phyloP scores from a whole-genome alignment of 192 early-diverging fungal genomes.

The Paraglomus brasilianum region DNA sequence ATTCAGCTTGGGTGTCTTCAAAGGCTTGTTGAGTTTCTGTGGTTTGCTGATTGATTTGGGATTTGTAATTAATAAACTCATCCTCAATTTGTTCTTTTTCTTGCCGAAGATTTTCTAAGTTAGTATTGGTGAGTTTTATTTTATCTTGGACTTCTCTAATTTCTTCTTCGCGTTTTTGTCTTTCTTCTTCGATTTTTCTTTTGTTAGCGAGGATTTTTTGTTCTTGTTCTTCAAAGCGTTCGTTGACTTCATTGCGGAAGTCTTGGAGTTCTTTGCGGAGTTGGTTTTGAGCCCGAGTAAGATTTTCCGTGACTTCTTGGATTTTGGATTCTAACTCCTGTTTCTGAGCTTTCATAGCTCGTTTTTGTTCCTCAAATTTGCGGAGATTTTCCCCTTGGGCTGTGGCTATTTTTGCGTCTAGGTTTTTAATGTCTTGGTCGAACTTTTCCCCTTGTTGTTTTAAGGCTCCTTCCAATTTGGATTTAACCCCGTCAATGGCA shows the following conservation, averaged over 20 bases:
- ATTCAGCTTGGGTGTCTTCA: constrained; percentile 7
- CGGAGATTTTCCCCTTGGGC: constrained; percentile 10
- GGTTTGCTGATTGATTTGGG: background rate
- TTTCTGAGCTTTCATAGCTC: background rate
- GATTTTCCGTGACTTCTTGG: background rate
- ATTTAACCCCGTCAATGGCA: background rate
- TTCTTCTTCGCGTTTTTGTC: background rate
- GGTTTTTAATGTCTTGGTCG: constrained; percentile 2
- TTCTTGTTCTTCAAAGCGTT: constrained; percentile 19
- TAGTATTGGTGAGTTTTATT: constrained; percentile 12
- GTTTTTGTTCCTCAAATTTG: background rate
- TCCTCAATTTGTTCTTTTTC: background rate
- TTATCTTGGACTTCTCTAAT: background rate
- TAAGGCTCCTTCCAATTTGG: constrained; percentile 5
- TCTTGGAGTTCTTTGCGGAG: background rate
- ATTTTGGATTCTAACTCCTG: constrained; percentile 16
- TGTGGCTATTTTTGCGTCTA: background rate
- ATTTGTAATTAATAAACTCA: background rate
- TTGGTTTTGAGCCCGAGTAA: background rate
- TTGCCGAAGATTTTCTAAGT: constrained; percentile 6
- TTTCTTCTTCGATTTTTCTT: background rate
- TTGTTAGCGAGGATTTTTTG: background rate
- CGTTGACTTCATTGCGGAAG: background rate
- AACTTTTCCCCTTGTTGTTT: constrained; percentile 22
- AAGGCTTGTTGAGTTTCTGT: background rate